These are phyloP conservation scores for Mortierella sp. DNA, from an alignment of 371 early-diverging fungal species.

Conservation along the genomic window DNA sequence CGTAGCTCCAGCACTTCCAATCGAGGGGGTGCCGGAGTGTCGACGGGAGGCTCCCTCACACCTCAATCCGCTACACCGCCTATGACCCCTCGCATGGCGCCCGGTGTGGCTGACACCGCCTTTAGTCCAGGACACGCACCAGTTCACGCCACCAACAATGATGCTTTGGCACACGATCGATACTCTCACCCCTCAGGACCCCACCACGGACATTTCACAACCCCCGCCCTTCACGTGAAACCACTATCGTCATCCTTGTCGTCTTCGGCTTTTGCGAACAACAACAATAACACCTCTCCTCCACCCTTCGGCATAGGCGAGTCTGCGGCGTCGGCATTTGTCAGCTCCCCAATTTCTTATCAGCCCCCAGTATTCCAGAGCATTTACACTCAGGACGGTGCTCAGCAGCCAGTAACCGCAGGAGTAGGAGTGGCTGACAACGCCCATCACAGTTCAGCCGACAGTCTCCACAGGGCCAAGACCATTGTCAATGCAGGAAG, in stretches of 20 bases:
- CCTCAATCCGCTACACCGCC: conserved; percentile 49
- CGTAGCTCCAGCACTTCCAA: conserved; percentile 57
- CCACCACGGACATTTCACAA: conserved; percentile 10
- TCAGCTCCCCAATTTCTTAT: conserved; percentile 38
- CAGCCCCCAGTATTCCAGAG: conserved; percentile 25
- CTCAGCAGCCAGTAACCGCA: not conserved
- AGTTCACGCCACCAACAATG: conserved; percentile 6
- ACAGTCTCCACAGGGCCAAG: conserved; percentile 7
- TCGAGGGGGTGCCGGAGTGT: conserved; percentile 24
- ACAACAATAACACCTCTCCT: conserved; percentile 3
- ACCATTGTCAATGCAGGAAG: conserved; percentile 4
- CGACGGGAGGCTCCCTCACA: conserved; percentile 35
- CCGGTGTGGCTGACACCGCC: conserved; percentile 11
- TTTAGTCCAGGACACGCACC: conserved; percentile 6
- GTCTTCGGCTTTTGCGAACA: not conserved
- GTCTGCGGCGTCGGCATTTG: conserved; percentile 13
- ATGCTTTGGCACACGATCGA: conserved; percentile 16
- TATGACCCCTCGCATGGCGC: conserved; percentile 32
- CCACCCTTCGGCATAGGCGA: conserved; percentile 14
- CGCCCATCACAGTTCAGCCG: not conserved
- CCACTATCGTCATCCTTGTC: not conserved
- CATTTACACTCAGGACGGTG: conserved; percentile 10
- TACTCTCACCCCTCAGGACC: conserved; percentile 3
- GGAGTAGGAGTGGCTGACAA: conserved; percentile 14
- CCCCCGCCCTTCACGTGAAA: conserved; percentile 11